Percentiles rank a stretch among this genome's conserved stretches.
These are phyloP conservation scores for Priceomyces carsonii DNA, from an alignment of 805 yeast genomes.

Conservation along the genomic window DNA sequence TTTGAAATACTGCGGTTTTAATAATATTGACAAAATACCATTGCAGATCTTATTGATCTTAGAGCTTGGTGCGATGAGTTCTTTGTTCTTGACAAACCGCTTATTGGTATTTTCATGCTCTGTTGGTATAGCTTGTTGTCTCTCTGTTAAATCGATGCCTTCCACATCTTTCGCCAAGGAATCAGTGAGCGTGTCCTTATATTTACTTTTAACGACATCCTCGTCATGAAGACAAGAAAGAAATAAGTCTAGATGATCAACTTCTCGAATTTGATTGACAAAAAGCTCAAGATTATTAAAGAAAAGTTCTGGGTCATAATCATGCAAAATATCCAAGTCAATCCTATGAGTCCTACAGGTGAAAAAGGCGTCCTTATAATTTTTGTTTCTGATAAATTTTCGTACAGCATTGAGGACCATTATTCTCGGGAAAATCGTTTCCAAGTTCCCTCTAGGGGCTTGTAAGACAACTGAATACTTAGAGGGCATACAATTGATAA, in stretches of 20 bases:
- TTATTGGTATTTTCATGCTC: conserved; percentile 12
- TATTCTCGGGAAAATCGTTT: conserved; percentile 89
- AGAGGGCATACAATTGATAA: conserved; percentile 80
- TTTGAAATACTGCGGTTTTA: conserved; percentile 49
- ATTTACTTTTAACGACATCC: conserved; percentile 80
- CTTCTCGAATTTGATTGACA: conserved; percentile 65
- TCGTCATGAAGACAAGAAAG: conserved; percentile 84
- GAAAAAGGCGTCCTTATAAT: conserved; percentile 73
- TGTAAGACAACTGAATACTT: conserved; percentile 81
- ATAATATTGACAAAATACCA: conserved; percentile 59
- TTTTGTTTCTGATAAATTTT: conserved; percentile 53
- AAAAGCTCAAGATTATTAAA: conserved; percentile 62
- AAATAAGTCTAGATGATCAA: conserved; percentile 82
- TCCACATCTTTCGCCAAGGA: conserved; percentile 18
- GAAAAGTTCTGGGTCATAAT: conserved; percentile 76
- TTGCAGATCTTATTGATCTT: conserved; percentile 81
- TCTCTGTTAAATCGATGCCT: conserved; percentile 7
- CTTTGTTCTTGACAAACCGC: conserved; percentile 42
- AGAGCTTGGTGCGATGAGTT: conserved; percentile 40
- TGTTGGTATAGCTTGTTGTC: conserved; percentile 13
- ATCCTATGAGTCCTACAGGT: conserved; percentile 90
- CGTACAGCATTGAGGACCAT: conserved; percentile 87
- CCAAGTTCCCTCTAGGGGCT: conserved; percentile 95
- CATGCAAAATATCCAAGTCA: conserved; percentile 86
- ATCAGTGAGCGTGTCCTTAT: conserved; percentile 60